Evolutionary conservation across 495 filamentous ascomycete genomes (phyloP).

Genomic region (Talaromyces adpressus): DNA sequence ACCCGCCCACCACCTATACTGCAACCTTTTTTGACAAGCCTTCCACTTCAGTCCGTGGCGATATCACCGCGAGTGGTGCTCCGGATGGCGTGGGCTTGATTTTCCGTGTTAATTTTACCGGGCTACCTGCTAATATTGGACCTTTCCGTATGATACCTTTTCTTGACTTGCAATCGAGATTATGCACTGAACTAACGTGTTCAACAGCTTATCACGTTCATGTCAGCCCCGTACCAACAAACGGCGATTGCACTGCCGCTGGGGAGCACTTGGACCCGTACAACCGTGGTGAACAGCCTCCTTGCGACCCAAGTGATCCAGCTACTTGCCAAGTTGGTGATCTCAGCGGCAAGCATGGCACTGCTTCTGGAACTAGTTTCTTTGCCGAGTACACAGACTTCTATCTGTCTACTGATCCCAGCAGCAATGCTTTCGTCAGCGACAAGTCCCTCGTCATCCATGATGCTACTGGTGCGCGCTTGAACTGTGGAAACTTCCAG

Average conservation of each 20-base stretch:
- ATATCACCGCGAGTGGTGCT: slow-evolving; percentile 46
- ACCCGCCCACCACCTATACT: slow-evolving; percentile 49
- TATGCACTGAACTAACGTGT: neutral
- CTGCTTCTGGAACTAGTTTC: slow-evolving; percentile 45
- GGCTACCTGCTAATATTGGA: slow-evolving; percentile 56
- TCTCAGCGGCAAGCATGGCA: slow-evolving; percentile 73
- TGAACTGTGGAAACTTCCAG: slow-evolving; percentile 28
- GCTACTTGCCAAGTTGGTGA: slow-evolving; percentile 79
- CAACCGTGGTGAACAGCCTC: slow-evolving; percentile 53
- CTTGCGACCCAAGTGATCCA: slow-evolving; percentile 56
- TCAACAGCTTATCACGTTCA: slow-evolving; percentile 75
- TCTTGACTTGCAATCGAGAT: slow-evolving; percentile 12
- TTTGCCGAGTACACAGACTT: slow-evolving; percentile 52
- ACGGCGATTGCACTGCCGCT: slow-evolving; percentile 74
- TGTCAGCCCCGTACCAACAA: slow-evolving; percentile 57
- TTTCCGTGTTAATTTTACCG: slow-evolving; percentile 54
- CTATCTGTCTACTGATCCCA: slow-evolving; percentile 55
- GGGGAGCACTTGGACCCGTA: slow-evolving; percentile 63
- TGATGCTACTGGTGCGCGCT: slow-evolving; percentile 15
- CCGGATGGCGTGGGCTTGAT: slow-evolving; percentile 55
- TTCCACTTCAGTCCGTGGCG: slow-evolving; percentile 54
- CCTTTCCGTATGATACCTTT: slow-evolving; percentile 60
- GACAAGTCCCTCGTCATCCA: slow-evolving; percentile 77
- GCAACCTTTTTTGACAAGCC: slow-evolving; percentile 50
- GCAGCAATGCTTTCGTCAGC: slow-evolving; percentile 62